Base-by-base conservation (phyloP, 495 filamentous ascomycete species). In the Xylaria flabelliformis region DNA sequence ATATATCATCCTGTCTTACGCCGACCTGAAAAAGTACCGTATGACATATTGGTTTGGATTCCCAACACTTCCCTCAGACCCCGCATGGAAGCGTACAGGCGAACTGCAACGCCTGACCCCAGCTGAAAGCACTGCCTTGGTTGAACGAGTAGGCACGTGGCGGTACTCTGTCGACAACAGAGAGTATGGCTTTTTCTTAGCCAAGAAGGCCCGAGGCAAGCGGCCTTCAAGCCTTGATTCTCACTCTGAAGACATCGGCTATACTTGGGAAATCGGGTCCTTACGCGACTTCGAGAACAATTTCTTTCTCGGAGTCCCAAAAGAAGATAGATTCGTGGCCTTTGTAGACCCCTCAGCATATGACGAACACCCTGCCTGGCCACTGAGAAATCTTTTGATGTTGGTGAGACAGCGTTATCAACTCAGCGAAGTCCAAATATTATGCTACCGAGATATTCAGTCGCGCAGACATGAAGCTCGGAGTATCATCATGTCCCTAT, bases 11-110 rank as follows among this genome's bases (percentile, higher is more conserved):
- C 89, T 98, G 58, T 97, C 93, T n/a, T 99, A 93, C 80, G 95
- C 96, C 58, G 94, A 98, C 79, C 85, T 99, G 29, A 99, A 99
- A 83, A 97, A 94, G 78, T 98, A 97, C 82, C 91, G 88, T 67
- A 98, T 98, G 75, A 92, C 90, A 34, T 97, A 97, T 81, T 95
- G 95, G 89, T 97, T 98, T 80, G 96, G 90, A 1, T 99, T 96
- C 77, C 96, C 96, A 19, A 93, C 96, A 56, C 85, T 99, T 32
- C 94, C 94, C 81, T 95, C 97, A 0, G 90, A 94, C 68, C 92
- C 93, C 10, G 83, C 87, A 21, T 99, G 96, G 96, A 89, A 88
- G 72, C 81, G 80, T 36, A 77, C 74, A 2, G 81, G 79, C 42
- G 78, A 82, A 10, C 81, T 90, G 21, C 82, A 83, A 32, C 84